Evolutionary conservation across 1,139 yeast species (phyloP).

Genomic region (Torulaspora pretoriensis): DNA sequence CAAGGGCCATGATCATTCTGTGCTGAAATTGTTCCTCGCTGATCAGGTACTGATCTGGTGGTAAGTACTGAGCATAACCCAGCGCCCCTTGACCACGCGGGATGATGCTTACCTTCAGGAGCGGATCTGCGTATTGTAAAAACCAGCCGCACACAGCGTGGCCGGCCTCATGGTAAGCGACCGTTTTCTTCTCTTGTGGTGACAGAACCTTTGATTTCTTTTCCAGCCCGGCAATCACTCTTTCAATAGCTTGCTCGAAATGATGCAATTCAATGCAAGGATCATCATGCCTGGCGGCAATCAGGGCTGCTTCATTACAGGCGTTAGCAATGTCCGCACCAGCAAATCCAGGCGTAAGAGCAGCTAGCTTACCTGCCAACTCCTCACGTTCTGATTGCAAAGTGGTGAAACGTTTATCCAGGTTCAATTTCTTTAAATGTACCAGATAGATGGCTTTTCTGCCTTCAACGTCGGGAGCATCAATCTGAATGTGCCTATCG

Average conservation of each 20-base stretch:
- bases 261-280: constrained; percentile 66
- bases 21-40: constrained; percentile 75
- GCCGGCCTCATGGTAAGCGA: constrained; percentile 98
- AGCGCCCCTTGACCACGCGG: constrained; percentile 96
- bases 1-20: constrained; percentile 94
- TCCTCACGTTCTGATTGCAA: constrained; percentile 41
- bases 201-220: constrained; percentile 80
- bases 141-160: constrained; percentile 99
- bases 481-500: constrained; percentile 88
- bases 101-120: constrained; percentile 88
- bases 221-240: constrained; percentile 95
- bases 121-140: constrained; percentile 82
- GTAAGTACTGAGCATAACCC: constrained; percentile 97
- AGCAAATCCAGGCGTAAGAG: constrained; percentile 94
- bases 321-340: constrained; percentile 98
- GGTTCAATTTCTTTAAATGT: constrained; percentile 65
- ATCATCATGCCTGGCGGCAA: constrained; percentile 83
- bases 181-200: constrained; percentile 79
- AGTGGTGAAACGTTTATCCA: constrained; percentile 33
- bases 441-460: constrained; percentile 88
- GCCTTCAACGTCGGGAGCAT: constrained; percentile 89
- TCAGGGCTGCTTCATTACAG: constrained; percentile 93
- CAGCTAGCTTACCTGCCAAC: constrained; percentile 83
- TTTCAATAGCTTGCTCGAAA: constrained; percentile 93
- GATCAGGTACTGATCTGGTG: constrained; percentile 84